A percentile compares a stretch with the other conserved stretches of the same genome.
Evolutionary conservation across 345 rosid genomes (phyloP).

Genomic region (Rhodomyrtus tomentosa): DNA sequence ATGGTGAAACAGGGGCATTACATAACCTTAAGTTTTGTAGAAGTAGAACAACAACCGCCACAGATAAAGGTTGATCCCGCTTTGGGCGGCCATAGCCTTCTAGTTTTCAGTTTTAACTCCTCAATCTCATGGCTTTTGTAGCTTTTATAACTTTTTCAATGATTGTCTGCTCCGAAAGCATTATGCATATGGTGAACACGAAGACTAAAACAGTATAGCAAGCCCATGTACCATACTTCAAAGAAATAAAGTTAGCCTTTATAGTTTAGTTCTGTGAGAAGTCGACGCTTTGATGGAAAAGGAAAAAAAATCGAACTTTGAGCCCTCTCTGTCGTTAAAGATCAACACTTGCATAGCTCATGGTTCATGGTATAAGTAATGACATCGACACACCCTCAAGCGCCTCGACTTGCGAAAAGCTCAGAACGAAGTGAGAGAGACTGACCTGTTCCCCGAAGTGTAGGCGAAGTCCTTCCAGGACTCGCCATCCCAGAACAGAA

Average conservation of each 20-base stretch:
- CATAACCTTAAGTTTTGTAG: not conserved
- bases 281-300: not conserved
- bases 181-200: not conserved
- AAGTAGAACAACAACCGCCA: not conserved
- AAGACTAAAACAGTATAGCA: not conserved
- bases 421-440: not conserved
- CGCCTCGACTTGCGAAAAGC: not conserved
- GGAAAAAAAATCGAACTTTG: not conserved
- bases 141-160: not conserved
- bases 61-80: not conserved
- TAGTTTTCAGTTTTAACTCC: not conserved
- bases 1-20: not conserved
- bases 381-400: not conserved
- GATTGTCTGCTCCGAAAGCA: not conserved
- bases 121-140: not conserved
- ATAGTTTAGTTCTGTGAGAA: not conserved
- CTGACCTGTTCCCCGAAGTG: conserved; percentile 31
- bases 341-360: not conserved
- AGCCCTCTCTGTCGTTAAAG: not conserved
- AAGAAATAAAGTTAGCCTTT: not conserved
- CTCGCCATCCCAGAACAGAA: conserved; percentile 30
- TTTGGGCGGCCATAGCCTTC: not conserved
- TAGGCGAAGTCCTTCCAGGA: conserved; percentile 32
- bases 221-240: not conserved
- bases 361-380: not conserved